Percentiles rank a stretch among this genome's conserved stretches.
Evolutionary conservation across 1,284 basidiomycete species (phyloP).

Genomic region (Porogramme epimiltina): DNA sequence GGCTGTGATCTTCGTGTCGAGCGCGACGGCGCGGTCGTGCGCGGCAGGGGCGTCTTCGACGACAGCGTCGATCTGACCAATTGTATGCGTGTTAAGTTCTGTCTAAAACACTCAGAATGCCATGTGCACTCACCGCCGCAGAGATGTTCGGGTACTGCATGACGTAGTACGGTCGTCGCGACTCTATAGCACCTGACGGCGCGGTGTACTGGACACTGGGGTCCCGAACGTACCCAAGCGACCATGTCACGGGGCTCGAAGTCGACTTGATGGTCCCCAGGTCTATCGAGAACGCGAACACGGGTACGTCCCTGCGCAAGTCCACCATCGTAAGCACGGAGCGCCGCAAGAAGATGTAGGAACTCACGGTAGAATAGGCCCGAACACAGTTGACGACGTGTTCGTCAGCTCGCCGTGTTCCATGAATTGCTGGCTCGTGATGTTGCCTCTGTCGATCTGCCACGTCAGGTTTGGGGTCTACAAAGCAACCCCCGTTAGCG

Average conservation of each 20-base stretch:
- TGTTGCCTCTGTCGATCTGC: too few relatives aligned
- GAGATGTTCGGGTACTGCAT: conserved; percentile 18
- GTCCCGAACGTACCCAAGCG: conserved; percentile 26
- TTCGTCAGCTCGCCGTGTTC: conserved; percentile 12
- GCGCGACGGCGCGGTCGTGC: conserved; percentile 17
- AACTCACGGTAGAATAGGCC: conserved; percentile 16
- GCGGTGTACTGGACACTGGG: conserved; percentile 24
- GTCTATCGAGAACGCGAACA: conserved; percentile 23
- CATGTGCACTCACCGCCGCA: conserved; percentile 17
- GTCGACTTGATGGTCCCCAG: conserved; percentile 24
- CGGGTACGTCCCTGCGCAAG: conserved; percentile 14
- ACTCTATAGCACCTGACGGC: conserved; percentile 20
- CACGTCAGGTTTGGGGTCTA: too few relatives aligned
- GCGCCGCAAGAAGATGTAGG: neutral
- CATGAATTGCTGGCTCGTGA: conserved; percentile 11
- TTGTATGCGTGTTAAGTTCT: neutral
- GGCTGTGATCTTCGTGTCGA: conserved; percentile 28
- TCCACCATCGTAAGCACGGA: neutral
- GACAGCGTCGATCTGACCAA: conserved; percentile 28
- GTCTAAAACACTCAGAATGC: too few relatives aligned
- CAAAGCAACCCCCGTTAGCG: too few relatives aligned
- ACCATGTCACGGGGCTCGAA: conserved; percentile 24
- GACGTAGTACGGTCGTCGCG: conserved; percentile 28
- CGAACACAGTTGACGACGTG: conserved; percentile 9
- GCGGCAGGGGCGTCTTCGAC: conserved; percentile 27